Evolutionary conservation across 2,329 filamentous ascomycete species (phyloP).

Genomic region (Scedosporium dehoogii): DNA sequence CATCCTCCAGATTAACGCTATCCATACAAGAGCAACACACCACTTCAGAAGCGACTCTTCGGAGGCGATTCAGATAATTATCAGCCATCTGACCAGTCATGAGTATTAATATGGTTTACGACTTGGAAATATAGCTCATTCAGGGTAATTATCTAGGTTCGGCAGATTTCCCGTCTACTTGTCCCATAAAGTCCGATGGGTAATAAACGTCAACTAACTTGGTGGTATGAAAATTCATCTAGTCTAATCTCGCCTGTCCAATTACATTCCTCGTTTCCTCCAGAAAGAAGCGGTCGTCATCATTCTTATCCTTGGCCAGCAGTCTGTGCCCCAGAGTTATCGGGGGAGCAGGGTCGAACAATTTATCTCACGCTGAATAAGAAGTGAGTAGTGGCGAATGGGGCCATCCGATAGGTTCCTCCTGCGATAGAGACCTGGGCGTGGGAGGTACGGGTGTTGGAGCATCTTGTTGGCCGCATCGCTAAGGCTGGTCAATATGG

Average conservation of each 20-base stretch:
- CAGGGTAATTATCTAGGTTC: not conserved
- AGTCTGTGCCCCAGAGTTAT: not conserved
- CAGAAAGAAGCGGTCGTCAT: not conserved
- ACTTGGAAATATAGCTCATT: not conserved
- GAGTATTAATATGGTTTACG: not conserved
- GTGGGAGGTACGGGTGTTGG: too few species aligned
- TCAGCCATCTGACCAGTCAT: not conserved
- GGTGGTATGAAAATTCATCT: not conserved
- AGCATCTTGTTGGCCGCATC: not conserved
- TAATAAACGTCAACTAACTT: not conserved
- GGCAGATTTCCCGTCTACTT: not conserved
- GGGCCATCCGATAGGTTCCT: not conserved
- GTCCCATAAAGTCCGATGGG: not conserved
- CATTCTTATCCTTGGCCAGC: not conserved
- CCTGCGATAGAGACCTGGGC: not conserved
- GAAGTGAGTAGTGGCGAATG: not conserved
- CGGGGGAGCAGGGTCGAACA: not conserved
- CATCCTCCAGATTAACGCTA: not conserved
- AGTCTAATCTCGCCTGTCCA: not conserved
- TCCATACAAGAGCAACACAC: not conserved
- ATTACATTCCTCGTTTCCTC: not conserved
- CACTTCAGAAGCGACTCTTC: not conserved
- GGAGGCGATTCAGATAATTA: not conserved
- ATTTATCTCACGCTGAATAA: not conserved
- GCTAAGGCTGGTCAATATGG: not conserved